These are phyloP conservation scores for Cavenderia fasciculata DNA, from an alignment of 78 protist genomes.

Conservation along the genomic window DNA sequence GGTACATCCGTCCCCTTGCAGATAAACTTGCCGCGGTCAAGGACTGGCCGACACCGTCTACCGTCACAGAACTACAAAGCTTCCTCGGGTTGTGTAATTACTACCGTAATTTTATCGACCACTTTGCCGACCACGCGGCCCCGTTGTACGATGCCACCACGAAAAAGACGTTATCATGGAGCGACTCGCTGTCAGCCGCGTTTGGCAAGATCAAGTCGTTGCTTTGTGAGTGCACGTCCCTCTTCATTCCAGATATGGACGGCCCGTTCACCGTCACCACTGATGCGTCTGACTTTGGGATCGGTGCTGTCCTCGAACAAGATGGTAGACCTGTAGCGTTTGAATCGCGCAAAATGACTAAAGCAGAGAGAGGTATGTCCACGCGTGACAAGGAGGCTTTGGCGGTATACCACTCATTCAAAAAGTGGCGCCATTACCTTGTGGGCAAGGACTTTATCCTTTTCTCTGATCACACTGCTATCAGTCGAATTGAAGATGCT, in stretches of 20 bases:
- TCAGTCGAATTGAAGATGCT: neutral
- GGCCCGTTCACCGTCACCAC: neutral
- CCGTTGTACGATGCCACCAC: neutral
- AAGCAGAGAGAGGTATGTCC: slow-evolving; percentile 24
- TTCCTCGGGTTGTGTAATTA: neutral
- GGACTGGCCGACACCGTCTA: neutral
- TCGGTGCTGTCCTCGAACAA: slow-evolving; percentile 57
- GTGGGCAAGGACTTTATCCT: neutral
- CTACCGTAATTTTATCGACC: neutral
- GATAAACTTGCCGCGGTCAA: neutral
- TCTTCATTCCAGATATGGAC: neutral
- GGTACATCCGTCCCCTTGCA: neutral
- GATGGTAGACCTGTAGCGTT: slow-evolving; percentile 19
- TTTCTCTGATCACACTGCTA: slow-evolving; percentile 51
- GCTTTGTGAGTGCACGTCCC: neutral
- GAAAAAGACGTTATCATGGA: neutral
- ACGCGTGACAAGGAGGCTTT: slow-evolving; percentile 19
- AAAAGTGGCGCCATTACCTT: neutral
- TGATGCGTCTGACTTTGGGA: slow-evolving; percentile 46
- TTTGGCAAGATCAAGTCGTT: neutral
- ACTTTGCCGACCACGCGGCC: no score
- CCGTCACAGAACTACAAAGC: neutral
- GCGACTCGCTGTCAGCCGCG: neutral
- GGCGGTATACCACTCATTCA: slow-evolving; percentile 8
- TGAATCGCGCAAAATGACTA: slow-evolving; percentile 6